Evolutionary conservation across 1,284 basidiomycete species (phyloP).

Genomic region (Xanthoconium separans): DNA sequence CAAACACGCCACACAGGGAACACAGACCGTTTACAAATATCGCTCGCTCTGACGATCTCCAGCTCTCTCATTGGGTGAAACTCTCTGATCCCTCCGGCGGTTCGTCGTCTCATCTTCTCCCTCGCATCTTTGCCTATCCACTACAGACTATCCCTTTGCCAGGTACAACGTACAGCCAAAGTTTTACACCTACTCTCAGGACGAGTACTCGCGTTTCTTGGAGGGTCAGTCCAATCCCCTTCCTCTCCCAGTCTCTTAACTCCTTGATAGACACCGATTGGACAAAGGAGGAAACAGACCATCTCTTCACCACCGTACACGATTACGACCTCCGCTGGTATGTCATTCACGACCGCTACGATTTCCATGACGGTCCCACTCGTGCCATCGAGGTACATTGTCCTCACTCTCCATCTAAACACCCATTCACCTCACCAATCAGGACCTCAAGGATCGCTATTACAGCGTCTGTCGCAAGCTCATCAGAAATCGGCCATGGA

Average conservation of each 20-base stretch:
- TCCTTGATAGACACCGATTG: slow-evolving; percentile 69
- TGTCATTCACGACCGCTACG: slow-evolving; percentile 89
- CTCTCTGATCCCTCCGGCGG: slow-evolving; percentile 54
- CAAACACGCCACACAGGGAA: slow-evolving; percentile 52
- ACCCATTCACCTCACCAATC: slow-evolving; percentile 4
- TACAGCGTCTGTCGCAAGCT: slow-evolving; percentile 91
- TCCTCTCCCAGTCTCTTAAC: slow-evolving; percentile 2
- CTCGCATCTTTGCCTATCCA: not conserved
- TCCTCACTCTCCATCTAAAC: not conserved
- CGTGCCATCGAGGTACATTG: slow-evolving; percentile 69
- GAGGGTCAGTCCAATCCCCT: slow-evolving; percentile 51
- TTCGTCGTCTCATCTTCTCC: slow-evolving; percentile 29
- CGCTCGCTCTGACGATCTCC: slow-evolving; percentile 57
- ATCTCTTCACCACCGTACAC: slow-evolving; percentile 81
- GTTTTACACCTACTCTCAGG: slow-evolving; percentile 82
- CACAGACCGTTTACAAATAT: slow-evolving; percentile 69
- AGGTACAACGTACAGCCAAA: slow-evolving; percentile 77
- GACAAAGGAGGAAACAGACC: slow-evolving; percentile 94
- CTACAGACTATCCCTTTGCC: slow-evolving; percentile 70
- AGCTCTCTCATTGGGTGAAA: slow-evolving; percentile 73
- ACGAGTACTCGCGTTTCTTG: slow-evolving; percentile 85
- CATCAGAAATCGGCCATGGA: slow-evolving; percentile 80
- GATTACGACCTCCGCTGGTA: slow-evolving; percentile 92
- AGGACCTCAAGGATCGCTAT: slow-evolving; percentile 96
- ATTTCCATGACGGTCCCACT: slow-evolving; percentile 52